Percentiles rank a stretch among this genome's conserved stretches.
These are phyloP conservation scores for Thielaviopsis euricoi DNA, from an alignment of 2,329 filamentous ascomycete species.

Conservation along the genomic window DNA sequence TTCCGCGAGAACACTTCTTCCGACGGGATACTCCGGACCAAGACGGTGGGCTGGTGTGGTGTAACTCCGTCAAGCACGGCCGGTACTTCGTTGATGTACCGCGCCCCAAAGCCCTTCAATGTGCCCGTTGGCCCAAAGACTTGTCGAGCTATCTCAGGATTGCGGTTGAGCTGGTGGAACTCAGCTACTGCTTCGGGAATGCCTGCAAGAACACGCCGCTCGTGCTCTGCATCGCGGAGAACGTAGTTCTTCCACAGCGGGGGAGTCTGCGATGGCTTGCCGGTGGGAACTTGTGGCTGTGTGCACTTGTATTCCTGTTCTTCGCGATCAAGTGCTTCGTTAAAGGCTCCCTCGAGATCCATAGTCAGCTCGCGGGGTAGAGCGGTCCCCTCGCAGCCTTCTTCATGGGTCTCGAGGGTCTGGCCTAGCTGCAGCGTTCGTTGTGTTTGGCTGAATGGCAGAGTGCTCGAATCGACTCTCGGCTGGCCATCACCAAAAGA, in stretches of 20 bases:
- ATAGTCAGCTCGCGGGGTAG: conserved; percentile 6
- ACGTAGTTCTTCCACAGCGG: background rate
- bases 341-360: conserved; percentile 3
- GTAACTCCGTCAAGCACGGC: background rate
- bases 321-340: conserved; percentile 5
- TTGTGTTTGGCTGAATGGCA: background rate
- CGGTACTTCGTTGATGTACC: background rate
- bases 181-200: background rate
- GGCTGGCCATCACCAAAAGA: conserved; percentile 1
- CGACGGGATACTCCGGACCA: conserved; percentile 2
- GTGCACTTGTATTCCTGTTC: conserved; percentile 3
- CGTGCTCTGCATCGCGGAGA: background rate
- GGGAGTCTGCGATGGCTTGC: background rate
- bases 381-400: background rate
- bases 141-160: background rate
- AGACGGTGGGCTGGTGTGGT: background rate
- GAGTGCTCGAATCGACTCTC: conserved; percentile 4
- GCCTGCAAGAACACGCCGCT: background rate
- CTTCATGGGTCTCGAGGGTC: background rate
- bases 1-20: conserved; percentile 1
- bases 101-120: background rate
- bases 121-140: background rate
- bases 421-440: background rate
- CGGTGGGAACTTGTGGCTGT: background rate
- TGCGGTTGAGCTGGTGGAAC: background rate